These are phyloP conservation scores for Cardamine resedifolia DNA, from an alignment of 345 rosid genomes.

Conservation along the genomic window DNA sequence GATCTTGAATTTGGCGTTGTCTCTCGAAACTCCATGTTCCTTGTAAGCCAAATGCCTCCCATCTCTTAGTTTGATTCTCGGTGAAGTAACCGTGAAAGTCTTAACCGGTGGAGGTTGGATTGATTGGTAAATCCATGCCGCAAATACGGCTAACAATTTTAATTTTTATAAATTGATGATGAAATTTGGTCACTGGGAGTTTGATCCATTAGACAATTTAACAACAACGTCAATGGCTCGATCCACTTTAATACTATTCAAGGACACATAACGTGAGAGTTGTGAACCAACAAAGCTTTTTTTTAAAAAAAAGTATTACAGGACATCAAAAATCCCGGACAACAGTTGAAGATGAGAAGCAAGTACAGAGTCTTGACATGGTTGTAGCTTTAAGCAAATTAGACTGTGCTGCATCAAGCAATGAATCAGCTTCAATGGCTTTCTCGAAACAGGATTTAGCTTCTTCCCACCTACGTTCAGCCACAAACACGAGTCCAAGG, in stretches of 20 bases:
- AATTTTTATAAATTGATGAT: no score
- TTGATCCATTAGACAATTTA: no score
- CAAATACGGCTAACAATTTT: no score
- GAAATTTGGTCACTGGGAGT: no score
- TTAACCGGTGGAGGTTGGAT: no score
- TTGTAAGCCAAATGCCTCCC: no score
- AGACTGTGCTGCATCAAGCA: constrained; percentile 93
- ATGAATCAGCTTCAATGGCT: constrained; percentile 72
- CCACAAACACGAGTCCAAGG: constrained; percentile 88
- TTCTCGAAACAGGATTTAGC: constrained; percentile 80
- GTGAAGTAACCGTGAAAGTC: no score
- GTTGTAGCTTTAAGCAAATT: constrained; percentile 57
- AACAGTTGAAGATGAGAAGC: constrained; percentile 36
- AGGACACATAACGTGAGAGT: neutral
- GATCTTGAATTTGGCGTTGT: no score
- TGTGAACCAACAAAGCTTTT: neutral
- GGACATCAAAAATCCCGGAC: constrained; percentile 29
- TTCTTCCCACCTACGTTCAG: constrained; percentile 84
- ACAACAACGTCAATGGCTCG: neutral
- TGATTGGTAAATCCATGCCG: no score
- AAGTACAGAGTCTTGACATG: constrained; percentile 44
- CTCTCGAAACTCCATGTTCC: no score
- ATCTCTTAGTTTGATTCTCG: no score
- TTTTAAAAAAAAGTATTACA: neutral
- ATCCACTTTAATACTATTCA: neutral